Conservation (phyloP, 306 rosid species). For the Trifolium subterraneum region DNA sequence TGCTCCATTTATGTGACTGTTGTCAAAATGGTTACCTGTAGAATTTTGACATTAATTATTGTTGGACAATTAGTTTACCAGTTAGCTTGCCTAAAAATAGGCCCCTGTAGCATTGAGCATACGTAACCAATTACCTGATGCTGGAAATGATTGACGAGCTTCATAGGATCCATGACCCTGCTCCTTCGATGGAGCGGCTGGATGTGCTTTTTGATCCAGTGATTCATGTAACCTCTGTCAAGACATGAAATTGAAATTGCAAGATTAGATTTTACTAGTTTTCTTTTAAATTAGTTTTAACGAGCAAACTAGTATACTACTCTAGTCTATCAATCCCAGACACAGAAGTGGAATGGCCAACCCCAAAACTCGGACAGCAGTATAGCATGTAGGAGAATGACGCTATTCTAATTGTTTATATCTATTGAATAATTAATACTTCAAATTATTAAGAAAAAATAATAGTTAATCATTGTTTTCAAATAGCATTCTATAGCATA, state of each 20-base stretch:
- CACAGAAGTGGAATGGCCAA: background rate
- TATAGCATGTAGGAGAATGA: background rate
- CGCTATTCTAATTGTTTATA: background rate
- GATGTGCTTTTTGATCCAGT: slow-evolving; percentile 46
- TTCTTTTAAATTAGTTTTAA: slow-evolving; percentile 22
- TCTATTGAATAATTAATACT: background rate
- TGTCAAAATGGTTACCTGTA: slow-evolving; percentile 49
- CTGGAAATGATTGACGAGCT: slow-evolving; percentile 50
- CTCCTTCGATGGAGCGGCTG: slow-evolving; percentile 57
- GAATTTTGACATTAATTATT: slow-evolving; percentile 46
- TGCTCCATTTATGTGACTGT: slow-evolving; percentile 57
- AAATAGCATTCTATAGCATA: background rate
- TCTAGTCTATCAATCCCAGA: background rate
- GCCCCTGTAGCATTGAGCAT: slow-evolving; percentile 37
- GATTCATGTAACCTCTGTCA: slow-evolving; percentile 70
- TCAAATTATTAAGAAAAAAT: background rate
- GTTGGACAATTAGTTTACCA: slow-evolving; percentile 43
- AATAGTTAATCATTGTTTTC: background rate
- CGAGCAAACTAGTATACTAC: background rate
- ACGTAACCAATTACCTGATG: slow-evolving; percentile 49
- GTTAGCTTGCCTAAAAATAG: slow-evolving; percentile 46
- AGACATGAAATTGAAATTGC: slow-evolving; percentile 38
- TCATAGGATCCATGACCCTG: slow-evolving; percentile 56
- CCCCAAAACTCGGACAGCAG: background rate
- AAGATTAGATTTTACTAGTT: slow-evolving; percentile 32